Evolutionary conservation across 805 yeast genomes (phyloP), one percentile per base, ranked within the genome.

Genomic region (Komagataella pastoris): DNA sequence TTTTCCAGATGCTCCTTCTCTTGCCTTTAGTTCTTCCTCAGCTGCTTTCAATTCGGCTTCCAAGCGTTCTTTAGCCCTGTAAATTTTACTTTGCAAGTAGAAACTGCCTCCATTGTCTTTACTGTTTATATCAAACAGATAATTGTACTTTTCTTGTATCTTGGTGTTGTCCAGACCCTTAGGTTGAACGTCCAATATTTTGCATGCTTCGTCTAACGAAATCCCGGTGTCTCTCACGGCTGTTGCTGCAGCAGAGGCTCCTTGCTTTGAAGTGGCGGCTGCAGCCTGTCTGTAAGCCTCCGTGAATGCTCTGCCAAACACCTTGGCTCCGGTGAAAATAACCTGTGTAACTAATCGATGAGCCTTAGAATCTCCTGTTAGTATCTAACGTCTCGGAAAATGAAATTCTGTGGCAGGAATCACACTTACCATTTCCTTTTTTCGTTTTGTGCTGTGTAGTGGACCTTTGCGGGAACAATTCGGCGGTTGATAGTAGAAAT

Each of bases 231-330:
- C 76, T 54, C 88, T 80, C 30, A 77, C 71, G 51, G 77, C 75
- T 3, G 77, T 52, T 12, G 63, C 58, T 18, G 71, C 67, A 46
- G 73, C 69, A n/a, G 73, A 66, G 6, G 81, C 76, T 18, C 85
- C 73, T 58, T 80, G 80, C 24, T 87, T 77, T 2, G 91, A 88
- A n/a, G 95, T 81, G 51, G 90, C 90, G 50, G 91, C 87, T 17
- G 98, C 97, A 1, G 96, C 95, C 70, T 93, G 98, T 61, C 83
- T 85, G 74, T 91, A 93, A 0, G 99, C 98, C 65, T 89, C 96
- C n/a, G 88, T 76, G 65, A 93, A 93, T 0, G 99, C 99, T 59
- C 87, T 80, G 53, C 98, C 97, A 63, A 93, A 89, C 30, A 91
- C 98, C 59, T 88, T 83, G 3, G 97, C 95, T 53, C 98, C 98